Base-by-base conservation (phyloP, 2,329 filamentous ascomycete species). In the Blastomyces emzantsi region DNA sequence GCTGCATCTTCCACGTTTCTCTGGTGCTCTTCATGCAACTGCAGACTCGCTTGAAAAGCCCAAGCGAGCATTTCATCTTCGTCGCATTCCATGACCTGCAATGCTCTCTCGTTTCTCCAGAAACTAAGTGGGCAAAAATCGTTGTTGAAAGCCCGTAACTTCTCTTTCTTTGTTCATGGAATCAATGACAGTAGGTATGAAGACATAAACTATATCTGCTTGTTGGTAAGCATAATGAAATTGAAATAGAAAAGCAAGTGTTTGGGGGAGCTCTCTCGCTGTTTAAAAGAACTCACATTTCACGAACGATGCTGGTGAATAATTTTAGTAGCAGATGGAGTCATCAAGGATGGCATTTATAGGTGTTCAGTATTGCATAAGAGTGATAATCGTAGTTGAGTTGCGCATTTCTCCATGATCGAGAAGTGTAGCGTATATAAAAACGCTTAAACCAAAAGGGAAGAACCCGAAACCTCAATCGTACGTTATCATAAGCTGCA, bases 11-110 rank as follows among this genome's bases (percentile, higher is more conserved):
- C 51, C n/a, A 57, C 6, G 17, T 17, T 30, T n/a, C 43, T 64
- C 39, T 63, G 62, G n/a, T 63, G 66, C 33, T 62, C 17, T 54
- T 64, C 59, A 25, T 62, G 62, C 6, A 67, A 13, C 30, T 41
- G 61, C 17, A 66, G 41, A 25, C 60, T 66, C 47, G 66, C 66
- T 51, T 64, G 62, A 43, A 67, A 56, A n/a, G 65, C 65, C 11
- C 43, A 55, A 13, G 62, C 57, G 52, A 68, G 65, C 19, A 55
- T 58, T 41, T 65, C 62, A 25, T 64, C 63, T 17, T 64, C 65
- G 30, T 57, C 47, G 19, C 22, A 22, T 22, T 28, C 33, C 56
- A 59, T 56, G 30, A 19, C 19, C 11, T 9, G 28, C 2, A 22
- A 19, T 6, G 8, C 22, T 22, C 33, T 57, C 5, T 8, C 51